phyloP scores from a whole-genome alignment of 2,329 filamentous ascomycete species.

The Colletotrichum cuscutae region DNA sequence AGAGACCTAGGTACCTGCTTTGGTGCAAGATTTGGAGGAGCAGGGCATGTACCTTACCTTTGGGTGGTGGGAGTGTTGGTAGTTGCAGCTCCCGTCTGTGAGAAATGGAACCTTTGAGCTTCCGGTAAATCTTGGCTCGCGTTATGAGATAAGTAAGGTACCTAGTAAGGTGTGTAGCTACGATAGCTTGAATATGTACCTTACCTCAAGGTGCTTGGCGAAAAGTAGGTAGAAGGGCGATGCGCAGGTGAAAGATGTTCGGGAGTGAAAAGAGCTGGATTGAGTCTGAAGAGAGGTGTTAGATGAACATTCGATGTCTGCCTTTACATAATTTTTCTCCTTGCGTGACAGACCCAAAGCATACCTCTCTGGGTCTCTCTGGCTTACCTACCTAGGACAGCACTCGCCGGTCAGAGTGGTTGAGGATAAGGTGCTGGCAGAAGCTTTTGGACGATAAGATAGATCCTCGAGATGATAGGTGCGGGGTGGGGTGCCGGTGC shows the following conservation, averaged over 20 bases:
- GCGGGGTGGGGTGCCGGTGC: constrained; percentile 28
- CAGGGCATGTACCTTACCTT: neutral
- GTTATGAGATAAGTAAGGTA: neutral
- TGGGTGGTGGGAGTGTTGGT: neutral
- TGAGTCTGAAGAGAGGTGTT: neutral
- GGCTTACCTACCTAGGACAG: neutral
- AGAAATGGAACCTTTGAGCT: constrained; percentile 13
- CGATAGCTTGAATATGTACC: neutral
- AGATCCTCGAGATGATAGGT: constrained; percentile 4
- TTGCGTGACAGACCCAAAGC: neutral
- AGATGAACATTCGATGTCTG: neutral
- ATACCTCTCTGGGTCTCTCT: constrained; percentile 5
- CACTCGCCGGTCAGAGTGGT: constrained; percentile 1
- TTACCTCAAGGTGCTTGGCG: neutral
- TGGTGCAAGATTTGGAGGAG: neutral
- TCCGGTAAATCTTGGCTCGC: neutral
- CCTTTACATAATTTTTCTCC: neutral
- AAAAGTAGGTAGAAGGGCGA: constrained; percentile 10
- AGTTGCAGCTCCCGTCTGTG: neutral
- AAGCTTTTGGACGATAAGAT: constrained; percentile 19
- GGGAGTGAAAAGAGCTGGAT: neutral
- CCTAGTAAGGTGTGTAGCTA: neutral
- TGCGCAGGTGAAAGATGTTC: neutral
- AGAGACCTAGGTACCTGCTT: neutral
- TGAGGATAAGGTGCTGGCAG: neutral